phyloP scores from a whole-genome alignment of 179 eudicot genomes.

The Heliamphora pulchella region DNA sequence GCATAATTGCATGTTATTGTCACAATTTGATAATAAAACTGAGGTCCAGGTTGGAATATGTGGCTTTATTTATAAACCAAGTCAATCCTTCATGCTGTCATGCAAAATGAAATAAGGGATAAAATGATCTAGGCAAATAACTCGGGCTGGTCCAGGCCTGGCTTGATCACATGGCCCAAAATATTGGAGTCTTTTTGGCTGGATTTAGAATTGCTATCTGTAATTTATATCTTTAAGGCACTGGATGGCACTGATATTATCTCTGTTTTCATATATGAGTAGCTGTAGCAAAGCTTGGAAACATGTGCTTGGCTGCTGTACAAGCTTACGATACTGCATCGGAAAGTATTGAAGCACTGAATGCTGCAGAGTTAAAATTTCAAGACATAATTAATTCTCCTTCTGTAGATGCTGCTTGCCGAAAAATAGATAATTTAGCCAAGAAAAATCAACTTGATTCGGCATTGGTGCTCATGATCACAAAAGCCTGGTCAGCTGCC shows the following conservation, averaged over 20 bases:
- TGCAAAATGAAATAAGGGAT: background rate
- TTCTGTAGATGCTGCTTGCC: slow-evolving; percentile 73
- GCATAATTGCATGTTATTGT: background rate
- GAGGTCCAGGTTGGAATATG: background rate
- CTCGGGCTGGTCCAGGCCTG: background rate
- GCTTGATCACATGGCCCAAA: background rate
- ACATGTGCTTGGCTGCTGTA: slow-evolving; percentile 72
- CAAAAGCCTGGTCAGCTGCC: slow-evolving; percentile 94
- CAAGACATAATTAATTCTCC: slow-evolving; percentile 90
- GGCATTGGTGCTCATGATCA: slow-evolving; percentile 65
- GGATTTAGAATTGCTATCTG: background rate
- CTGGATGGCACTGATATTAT: background rate
- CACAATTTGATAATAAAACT: background rate
- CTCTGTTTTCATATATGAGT: slow-evolving; percentile 15
- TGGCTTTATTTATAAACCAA: slow-evolving; percentile 3
- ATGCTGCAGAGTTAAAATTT: slow-evolving; percentile 80
- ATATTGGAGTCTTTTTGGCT: background rate
- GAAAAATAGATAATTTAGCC: slow-evolving; percentile 81
- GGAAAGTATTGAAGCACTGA: slow-evolving; percentile 66
- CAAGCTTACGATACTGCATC: slow-evolving; percentile 74
- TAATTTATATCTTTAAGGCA: background rate
- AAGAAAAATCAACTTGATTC: slow-evolving; percentile 88
- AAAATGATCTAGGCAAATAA: background rate
- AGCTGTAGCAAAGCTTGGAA: slow-evolving; percentile 66
- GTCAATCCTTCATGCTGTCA: background rate